Evolutionary conservation across 1,139 yeast genomes (phyloP), one percentile per base, ranked within the genome.

Genomic region (Hyphopichia buzzinii): DNA sequence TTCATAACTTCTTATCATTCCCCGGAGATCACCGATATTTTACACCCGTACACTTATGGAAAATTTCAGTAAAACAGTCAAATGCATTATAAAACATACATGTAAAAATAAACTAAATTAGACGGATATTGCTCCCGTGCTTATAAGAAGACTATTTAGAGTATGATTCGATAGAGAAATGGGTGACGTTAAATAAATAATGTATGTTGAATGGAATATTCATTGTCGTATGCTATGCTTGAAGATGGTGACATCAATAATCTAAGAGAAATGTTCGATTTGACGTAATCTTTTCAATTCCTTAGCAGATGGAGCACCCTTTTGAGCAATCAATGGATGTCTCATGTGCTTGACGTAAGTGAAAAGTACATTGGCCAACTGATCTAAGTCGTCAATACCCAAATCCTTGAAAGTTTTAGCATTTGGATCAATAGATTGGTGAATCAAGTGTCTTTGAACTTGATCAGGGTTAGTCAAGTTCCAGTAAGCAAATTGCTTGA

Each of bases 321-420:
- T 63, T 54, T 69, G 73, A 31, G 74, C 63, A 51, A 70, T 67
- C 62, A 70, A 70, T 44, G 76, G 76, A 55, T 71, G 77, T 67
- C 75, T 64, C 70, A 73, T 68, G 45, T 71, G 75, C 59, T 71
- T 72, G 55, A 79, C 81, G 54, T 82, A 79, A 43, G 77, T 72
- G 64, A 82, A 81, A 47, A 85, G 67, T 49, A 78, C 80, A 52
- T 83, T 84, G 42, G 84, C 84, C 51, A 87, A 72, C 48, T 71
- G 74, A 50, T 79, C 85, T 26, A 84, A 78, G 40, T 76, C 77
- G 30, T 60, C 52, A 54, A 87, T 79, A 35, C 88, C 94, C 54
- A 87, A 75, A 54, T 86, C 94, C 26, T 65, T 68, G 62, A 83
- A 87, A 13, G 85, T 79, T 52, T 72, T 67, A 27, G 89, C 89